A percentile compares a stretch with the other conserved stretches of the same genome.
These are phyloP conservation scores for Nannochloropsis gaditana DNA, from an alignment of 108 stramenopile genomes.

Conservation along the genomic window DNA sequence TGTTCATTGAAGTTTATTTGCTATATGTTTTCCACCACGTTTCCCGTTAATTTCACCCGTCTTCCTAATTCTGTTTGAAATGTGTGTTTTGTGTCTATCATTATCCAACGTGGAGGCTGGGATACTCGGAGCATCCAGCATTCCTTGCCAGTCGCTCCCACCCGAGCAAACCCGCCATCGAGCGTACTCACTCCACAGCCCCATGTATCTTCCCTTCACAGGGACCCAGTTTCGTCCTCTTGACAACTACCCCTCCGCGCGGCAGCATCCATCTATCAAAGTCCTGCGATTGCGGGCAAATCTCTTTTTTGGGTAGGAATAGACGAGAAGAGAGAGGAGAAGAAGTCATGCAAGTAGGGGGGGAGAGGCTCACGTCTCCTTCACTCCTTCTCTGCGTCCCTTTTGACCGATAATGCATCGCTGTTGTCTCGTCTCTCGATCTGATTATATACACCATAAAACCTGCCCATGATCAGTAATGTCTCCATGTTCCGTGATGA, in stretches of 20 bases:
- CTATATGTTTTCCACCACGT: too few relatives aligned
- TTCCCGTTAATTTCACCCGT: too few relatives aligned
- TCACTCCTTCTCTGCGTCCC: not conserved
- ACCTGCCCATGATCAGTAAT: not conserved
- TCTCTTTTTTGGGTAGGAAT: slow-evolving; percentile 14
- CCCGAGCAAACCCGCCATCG: too few relatives aligned
- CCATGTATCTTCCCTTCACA: not conserved
- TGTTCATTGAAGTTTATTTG: too few relatives aligned
- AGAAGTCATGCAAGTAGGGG: not conserved
- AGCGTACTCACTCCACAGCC: not conserved
- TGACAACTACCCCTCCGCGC: not conserved
- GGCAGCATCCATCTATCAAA: not conserved
- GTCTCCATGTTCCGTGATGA: not conserved
- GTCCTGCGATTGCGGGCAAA: not conserved
- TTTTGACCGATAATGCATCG: not conserved
- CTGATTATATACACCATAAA: not conserved
- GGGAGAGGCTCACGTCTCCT: not conserved
- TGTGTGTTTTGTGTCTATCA: too few relatives aligned
- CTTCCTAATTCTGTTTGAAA: too few relatives aligned
- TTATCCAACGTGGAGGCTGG: too few relatives aligned
- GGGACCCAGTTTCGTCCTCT: not conserved
- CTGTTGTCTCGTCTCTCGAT: not conserved
- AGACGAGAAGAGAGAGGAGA: not conserved
- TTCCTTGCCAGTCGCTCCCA: too few relatives aligned
- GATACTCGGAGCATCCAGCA: too few relatives aligned